Evolutionary conservation across 2,329 filamentous ascomycete species (phyloP).

Genomic region (Pestalotiopsis sp.): DNA sequence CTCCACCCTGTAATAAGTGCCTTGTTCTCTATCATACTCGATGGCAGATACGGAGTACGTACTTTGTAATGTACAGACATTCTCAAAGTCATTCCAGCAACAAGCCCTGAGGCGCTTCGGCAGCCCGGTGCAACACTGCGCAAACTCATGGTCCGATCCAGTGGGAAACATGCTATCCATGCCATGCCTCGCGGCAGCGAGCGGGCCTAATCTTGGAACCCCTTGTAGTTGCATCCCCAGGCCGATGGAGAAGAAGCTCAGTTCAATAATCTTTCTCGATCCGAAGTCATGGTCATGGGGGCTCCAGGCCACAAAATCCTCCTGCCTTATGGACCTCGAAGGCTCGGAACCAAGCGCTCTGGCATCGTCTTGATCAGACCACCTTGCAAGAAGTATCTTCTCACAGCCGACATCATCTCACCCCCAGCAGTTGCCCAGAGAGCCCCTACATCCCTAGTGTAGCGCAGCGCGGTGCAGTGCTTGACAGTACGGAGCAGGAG

Average conservation of each 20-base stretch:
- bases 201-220: conserved; percentile 6
- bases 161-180: background rate
- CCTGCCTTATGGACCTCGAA: too few relatives aligned
- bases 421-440: too few relatives aligned
- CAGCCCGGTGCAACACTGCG: background rate
- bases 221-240: background rate
- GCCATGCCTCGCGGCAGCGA: background rate
- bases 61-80: too few relatives aligned
- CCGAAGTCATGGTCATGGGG: background rate
- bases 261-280: conserved; percentile 6
- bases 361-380: background rate
- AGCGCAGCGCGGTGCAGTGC: background rate
- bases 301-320: background rate
- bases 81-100: background rate
- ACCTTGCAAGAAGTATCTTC: background rate
- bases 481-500: background rate
- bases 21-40: background rate
- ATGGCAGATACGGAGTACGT: too few relatives aligned
- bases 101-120: background rate
- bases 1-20: background rate
- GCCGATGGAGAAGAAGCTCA: background rate
- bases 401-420: background rate
- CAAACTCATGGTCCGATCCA: background rate
- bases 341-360: background rate
- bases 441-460: background rate